Conservation (phyloP, 2,329 filamentous ascomycete species). For the Emergomyces orientalis region DNA sequence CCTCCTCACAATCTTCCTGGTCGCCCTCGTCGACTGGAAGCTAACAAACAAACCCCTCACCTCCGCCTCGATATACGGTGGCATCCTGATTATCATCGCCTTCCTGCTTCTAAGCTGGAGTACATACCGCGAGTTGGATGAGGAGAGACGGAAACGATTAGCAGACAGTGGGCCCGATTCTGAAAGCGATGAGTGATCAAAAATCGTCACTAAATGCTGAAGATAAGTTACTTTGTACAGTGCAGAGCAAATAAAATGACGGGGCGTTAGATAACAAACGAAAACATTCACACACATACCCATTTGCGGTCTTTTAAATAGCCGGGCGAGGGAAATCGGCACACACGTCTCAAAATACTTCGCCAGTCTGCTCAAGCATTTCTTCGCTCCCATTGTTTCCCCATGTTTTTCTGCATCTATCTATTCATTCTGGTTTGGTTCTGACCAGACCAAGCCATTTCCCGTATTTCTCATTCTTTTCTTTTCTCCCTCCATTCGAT, state of each 20-base stretch:
- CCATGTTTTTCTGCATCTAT: not conserved
- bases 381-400: no score
- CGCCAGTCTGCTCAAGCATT: not conserved
- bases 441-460: not conserved
- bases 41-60: constrained; percentile 69
- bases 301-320: not conserved
- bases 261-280: not conserved
- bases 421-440: not conserved
- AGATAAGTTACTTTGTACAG: not conserved
- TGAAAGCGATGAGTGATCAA: constrained; percentile 28
- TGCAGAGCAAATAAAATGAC: not conserved
- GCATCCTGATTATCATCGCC: constrained; percentile 74
- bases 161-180: constrained; percentile 36
- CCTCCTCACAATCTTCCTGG: constrained; percentile 91
- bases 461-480: not conserved
- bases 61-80: constrained; percentile 67
- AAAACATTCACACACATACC: not conserved
- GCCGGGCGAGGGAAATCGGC: not conserved
- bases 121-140: constrained; percentile 85
- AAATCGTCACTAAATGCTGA: not conserved
- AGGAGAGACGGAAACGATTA: constrained; percentile 59
- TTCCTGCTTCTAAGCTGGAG: constrained; percentile 85
- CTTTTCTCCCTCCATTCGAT: not conserved
- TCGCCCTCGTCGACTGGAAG: constrained; percentile 83
- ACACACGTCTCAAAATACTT: not conserved